Evolutionary conservation across 495 filamentous ascomycete genomes (phyloP), one percentile per base, ranked within the genome.

Genomic region (Cetradonia linearis): DNA sequence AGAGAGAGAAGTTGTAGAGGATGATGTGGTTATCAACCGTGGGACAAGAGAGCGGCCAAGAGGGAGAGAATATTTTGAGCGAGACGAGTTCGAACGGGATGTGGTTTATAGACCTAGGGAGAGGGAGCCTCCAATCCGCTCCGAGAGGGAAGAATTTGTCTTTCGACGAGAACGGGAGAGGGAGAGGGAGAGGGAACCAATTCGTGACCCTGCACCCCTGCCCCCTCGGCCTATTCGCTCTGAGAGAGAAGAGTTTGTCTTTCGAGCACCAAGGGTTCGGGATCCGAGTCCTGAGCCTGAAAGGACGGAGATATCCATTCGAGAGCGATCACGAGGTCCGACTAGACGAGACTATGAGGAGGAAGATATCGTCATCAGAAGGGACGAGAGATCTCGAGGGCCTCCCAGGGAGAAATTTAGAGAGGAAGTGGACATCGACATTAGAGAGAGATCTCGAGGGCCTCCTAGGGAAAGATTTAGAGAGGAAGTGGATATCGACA

Each of bases 231-330:
- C 56, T 14, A 47, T 66, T 25, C 44, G 61, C 14, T 56, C 48
- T 49, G 64, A 66, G 44, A 50, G 37, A 63, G 64, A 56, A 65
- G 72, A 48, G 63, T 71, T 27, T 18, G 63, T 65, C 9, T 58
- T 70, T 56, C 65, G 38, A 18, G 28, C 52, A n/a, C 50, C 44
- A 34, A 65, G 25, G 59, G 28, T 49, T 9, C 60, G 60, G 33
- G 59, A 64, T 37, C 48, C 63, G 27, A 60, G 61, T 34, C 57
- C 62, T 5, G 64, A 68, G 23, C 34, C 63, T 4, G 70, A 73
- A n/a, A 67, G 61, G n/a, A 68, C 74, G 25, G 70, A 73, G 34
- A 58, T 63, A 6, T 71, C 68, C 33, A 52, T 63, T 13, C 69
- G 69, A 23, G 67, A 56, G 62, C 55, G 63, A 56, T 46, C 55